Conservation (phyloP, 208 protist species). For the Trypanosoma mega region DNA sequence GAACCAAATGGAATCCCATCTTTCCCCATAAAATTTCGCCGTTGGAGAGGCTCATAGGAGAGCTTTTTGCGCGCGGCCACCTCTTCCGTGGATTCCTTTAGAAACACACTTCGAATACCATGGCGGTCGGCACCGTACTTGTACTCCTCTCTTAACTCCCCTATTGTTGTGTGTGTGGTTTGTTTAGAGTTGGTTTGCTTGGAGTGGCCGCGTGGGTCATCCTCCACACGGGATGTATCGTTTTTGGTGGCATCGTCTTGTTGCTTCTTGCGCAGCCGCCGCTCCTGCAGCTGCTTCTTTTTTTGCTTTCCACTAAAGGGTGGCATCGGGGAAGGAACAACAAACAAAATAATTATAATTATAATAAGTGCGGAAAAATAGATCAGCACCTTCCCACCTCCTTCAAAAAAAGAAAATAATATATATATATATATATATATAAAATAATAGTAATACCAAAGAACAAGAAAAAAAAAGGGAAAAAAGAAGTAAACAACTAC, state of each 20-base stretch:
- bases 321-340: conserved; percentile 9
- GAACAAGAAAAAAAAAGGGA: background rate
- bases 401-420: background rate
- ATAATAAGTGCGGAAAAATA: background rate
- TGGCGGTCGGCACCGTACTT: conserved; percentile 68
- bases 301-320: conserved; percentile 92
- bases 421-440: background rate
- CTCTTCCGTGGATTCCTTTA: conserved; percentile 59
- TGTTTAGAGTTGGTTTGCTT: too few relatives aligned
- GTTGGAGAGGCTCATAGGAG: conserved; percentile 48
- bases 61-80: conserved; percentile 53
- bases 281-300: conserved; percentile 90
- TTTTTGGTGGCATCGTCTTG: conserved; percentile 8
- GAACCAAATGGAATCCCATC: conserved; percentile 57
- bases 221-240: too few relatives aligned
- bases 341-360: background rate
- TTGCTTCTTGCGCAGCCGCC: conserved; percentile 75
- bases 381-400: background rate
- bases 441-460: background rate
- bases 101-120: conserved; percentile 79
- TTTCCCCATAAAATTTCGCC: conserved; percentile 49
- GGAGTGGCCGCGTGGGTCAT: conserved; percentile 15
- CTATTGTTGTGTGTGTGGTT: too few relatives aligned
- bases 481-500: background rate
- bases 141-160: conserved; percentile 33